Evolutionary conservation across 2,329 filamentous ascomycete genomes (phyloP), one percentile per base, ranked within the genome.

Genomic region (Diaporthe longicolla): DNA sequence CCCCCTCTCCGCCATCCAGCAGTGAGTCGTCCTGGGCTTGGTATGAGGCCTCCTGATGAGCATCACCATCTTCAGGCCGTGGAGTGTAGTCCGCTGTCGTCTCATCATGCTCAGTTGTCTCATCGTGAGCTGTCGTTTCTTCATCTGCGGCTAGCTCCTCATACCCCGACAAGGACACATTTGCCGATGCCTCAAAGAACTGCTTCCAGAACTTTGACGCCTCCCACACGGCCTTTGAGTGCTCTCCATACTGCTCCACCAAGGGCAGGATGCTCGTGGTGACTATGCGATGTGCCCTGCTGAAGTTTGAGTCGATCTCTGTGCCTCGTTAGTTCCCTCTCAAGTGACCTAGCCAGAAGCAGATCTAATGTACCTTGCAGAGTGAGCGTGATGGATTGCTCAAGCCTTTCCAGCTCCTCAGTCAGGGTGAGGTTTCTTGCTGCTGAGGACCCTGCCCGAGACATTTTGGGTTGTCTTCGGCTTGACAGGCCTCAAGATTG

Each of bases 121-220:
- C 88, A 24, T 88, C 86, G 54, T 71, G 58, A 32, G 82, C 84
- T 1, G 80, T 85, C 63, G 83, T 86, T 73, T 78, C 90, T n/a
- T 93, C 92, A 70, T 90, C 91, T 71, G 93, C 92, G 19, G 90
- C 90, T 29, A 92, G 88, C 80, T 97, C 95, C 81, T 98, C 96
- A 83, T 99, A 98, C 37, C 95, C 95, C 0, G 95, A 98, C 15
- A 99, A 89, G 15, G 96, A 98, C 35, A 99, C 96, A 80, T 99
- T 98, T 82, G 97, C 97, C 63, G 95, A 98, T 48, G 97, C 95
- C 85, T 99, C 97, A 84, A 99, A 99, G 87, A 99, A 99, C 86
- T 98, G 95, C 84, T 99, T 99, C 97, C 97, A 99, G 84, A 99
- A 99, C 90, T 97, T 98, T 71, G 96, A 97, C 29, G 95, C 95